Evolutionary conservation across 2,329 filamentous ascomycete species (phyloP).

Genomic region (Arthrobotrys sphaeroides): DNA sequence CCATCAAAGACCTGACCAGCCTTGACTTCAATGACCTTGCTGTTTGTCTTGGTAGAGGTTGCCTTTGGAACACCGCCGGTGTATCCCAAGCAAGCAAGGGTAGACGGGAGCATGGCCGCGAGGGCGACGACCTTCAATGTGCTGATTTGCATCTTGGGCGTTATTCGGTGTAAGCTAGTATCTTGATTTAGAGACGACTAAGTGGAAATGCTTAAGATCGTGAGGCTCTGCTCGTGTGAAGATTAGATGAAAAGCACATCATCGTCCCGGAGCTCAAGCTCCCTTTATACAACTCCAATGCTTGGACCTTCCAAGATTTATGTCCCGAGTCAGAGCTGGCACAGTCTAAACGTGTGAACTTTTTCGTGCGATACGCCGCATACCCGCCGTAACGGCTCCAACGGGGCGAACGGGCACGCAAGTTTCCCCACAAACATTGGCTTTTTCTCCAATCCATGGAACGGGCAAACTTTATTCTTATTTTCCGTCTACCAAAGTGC

Average conservation of each 20-base stretch:
- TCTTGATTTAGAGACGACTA: not conserved
- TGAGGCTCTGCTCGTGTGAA: not conserved
- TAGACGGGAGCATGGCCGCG: constrained; percentile 57
- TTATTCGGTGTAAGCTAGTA: not conserved
- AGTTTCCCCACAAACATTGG: constrained; percentile 29
- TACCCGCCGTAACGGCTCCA: constrained; percentile 15
- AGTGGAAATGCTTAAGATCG: not conserved
- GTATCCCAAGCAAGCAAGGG: constrained; percentile 59
- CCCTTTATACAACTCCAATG: constrained; percentile 7
- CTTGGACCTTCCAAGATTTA: not conserved
- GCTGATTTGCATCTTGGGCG: constrained; percentile 31
- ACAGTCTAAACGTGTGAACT: too few relatives aligned
- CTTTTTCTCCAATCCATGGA: constrained; percentile 25
- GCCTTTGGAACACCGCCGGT: constrained; percentile 59
- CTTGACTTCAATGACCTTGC: constrained; percentile 59
- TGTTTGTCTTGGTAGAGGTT: constrained; percentile 58
- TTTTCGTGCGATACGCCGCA: not conserved
- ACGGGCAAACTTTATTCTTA: constrained; percentile 46
- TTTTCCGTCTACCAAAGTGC: constrained; percentile 28
- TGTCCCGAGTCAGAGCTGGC: not conserved
- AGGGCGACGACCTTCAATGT: constrained; percentile 56
- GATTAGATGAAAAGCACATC: not conserved
- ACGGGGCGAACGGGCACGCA: constrained; percentile 20
- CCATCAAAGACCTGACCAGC: constrained; percentile 60
- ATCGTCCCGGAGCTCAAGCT: not conserved